Conservation (phyloP, 2,329 filamentous ascomycete species). For the Scedosporium boydii region DNA sequence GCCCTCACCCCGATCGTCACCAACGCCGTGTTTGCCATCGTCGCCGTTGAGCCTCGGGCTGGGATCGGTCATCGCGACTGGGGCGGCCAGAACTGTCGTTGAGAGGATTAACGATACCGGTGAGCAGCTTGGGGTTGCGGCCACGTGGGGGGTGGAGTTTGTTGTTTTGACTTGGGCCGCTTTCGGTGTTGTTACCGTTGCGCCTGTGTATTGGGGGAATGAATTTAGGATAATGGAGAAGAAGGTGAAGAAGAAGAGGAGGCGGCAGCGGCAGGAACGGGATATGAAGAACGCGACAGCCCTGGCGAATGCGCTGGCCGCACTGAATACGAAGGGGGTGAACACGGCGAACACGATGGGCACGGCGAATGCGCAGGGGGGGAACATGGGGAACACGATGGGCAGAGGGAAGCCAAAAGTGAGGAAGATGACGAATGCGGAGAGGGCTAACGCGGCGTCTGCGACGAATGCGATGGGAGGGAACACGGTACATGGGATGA, state of each 20-base stretch:
- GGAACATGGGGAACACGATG: too few species aligned
- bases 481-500: too few species aligned
- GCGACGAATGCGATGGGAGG: too few species aligned
- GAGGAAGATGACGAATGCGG: too few species aligned
- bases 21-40: conserved; percentile 27
- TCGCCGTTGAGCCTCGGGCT: conserved; percentile 28
- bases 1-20: conserved; percentile 11
- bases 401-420: too few species aligned
- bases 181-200: background rate
- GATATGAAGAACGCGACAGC: too few species aligned
- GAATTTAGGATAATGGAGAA: background rate
- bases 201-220: background rate
- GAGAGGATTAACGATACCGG: conserved; percentile 32
- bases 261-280: too few species aligned
- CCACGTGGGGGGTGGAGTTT: conserved; percentile 32
- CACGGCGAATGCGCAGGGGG: too few species aligned
- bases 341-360: background rate
- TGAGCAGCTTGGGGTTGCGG: conserved; percentile 33
- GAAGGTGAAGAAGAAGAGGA: background rate
- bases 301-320: background rate
- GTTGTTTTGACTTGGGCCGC: background rate
- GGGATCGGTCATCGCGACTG: conserved; percentile 33
- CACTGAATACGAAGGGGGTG: background rate
- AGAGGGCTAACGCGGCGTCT: too few species aligned
- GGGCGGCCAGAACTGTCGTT: conserved; percentile 29